A percentile compares a stretch with the other conserved stretches of the same genome.
Evolutionary conservation across 768 basidiomycete genomes (phyloP).

Genomic region (Amanita subjunquillea): DNA sequence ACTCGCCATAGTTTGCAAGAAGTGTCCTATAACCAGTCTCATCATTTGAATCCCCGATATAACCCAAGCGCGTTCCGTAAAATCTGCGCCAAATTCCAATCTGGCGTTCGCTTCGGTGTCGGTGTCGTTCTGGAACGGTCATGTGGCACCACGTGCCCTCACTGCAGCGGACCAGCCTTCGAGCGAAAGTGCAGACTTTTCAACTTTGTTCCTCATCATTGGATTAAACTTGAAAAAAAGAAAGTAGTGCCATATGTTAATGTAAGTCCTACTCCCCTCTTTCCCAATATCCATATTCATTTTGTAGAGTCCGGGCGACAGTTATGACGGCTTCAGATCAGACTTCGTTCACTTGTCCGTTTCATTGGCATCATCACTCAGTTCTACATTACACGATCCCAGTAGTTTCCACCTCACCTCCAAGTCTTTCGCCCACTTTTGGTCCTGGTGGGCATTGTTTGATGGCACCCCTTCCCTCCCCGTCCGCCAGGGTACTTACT

Average conservation of each 20-base stretch:
- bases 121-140: conserved; percentile 77
- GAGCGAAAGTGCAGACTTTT: conserved; percentile 75
- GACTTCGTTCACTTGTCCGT: conserved; percentile 90
- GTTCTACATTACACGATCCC: conserved; percentile 22
- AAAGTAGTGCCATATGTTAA: conserved; percentile 27
- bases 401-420: conserved; percentile 84
- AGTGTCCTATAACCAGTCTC: conserved; percentile 12
- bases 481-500: conserved; percentile 80
- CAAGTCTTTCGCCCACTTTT: conserved; percentile 80
- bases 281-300: conserved; percentile 3
- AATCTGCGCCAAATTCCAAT: conserved; percentile 72
- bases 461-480: conserved; percentile 71
- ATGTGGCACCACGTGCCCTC: conserved; percentile 58
- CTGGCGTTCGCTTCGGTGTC: conserved; percentile 82
- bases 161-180: conserved; percentile 52
- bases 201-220: conserved; percentile 72
- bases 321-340: conserved; percentile 82
- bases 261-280: conserved; percentile 21
- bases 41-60: conserved; percentile 6
- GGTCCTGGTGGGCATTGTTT: conserved; percentile 86
- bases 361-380: conserved; percentile 64
- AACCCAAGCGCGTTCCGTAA: conserved; percentile 39
- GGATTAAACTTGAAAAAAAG: conserved; percentile 55
- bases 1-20: conserved; percentile 13
- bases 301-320: conserved; percentile 45